Evolutionary conservation across 139 green algal genomes (phyloP).

Genomic region (Chlorella sp.): DNA sequence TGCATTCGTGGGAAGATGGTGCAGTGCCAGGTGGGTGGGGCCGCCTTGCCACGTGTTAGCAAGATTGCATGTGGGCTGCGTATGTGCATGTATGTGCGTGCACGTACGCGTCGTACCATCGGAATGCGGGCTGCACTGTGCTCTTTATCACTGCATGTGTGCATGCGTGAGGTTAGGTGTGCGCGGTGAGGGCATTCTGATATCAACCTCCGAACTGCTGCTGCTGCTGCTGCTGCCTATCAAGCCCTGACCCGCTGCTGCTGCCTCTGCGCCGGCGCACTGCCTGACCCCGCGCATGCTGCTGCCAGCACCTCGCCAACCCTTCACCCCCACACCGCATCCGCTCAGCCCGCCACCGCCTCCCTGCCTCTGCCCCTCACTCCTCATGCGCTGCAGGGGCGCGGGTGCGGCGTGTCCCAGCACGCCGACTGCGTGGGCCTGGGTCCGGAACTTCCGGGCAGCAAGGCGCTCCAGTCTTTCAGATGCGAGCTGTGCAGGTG

Average conservation of each 20-base stretch:
- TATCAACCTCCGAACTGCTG: no score
- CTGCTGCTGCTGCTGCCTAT: no score
- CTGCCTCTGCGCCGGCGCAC: neutral
- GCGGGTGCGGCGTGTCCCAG: conserved; percentile 77
- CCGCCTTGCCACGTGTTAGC: neutral
- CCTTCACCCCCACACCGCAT: no score
- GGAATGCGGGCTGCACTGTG: no score
- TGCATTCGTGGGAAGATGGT: conserved; percentile 53
- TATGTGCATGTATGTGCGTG: no score
- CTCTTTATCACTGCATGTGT: no score
- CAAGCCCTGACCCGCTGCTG: no score
- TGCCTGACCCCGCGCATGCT: neutral
- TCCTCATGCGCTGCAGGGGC: conserved; percentile 21
- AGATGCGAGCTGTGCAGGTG: conserved; percentile 25
- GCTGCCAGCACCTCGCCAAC: no score
- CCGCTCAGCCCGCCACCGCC: no score
- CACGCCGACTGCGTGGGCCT: conserved; percentile 67
- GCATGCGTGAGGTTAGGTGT: no score
- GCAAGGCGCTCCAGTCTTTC: neutral
- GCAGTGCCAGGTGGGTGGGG: conserved; percentile 58
- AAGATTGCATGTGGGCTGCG: neutral
- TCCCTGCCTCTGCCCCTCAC: neutral
- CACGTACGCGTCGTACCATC: no score
- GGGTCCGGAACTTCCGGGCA: neutral
- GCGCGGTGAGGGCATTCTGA: no score